Conservation (phyloP, 495 filamentous ascomycete species). For the Hamigera avellanea region DNA sequence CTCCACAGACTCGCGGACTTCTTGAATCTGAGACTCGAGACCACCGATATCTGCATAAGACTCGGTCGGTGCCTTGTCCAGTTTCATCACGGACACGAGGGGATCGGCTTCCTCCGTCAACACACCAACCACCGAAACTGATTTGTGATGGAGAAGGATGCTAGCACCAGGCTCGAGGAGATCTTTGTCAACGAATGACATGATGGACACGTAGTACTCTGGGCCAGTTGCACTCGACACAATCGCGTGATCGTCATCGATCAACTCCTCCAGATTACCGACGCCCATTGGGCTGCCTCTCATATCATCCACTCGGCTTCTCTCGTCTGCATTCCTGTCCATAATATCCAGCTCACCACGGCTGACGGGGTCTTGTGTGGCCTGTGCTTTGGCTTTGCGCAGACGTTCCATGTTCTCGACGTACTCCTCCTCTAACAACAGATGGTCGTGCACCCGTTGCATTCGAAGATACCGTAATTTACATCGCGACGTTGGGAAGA, state of each 20-base stretch:
- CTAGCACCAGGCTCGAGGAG: conserved; percentile 92
- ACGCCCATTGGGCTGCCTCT: conserved; percentile 97
- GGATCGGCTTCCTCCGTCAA: conserved; percentile 95
- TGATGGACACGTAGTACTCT: conserved; percentile 99
- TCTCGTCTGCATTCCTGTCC: conserved; percentile 84
- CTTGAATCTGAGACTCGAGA: conserved; percentile 89
- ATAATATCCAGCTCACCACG: conserved; percentile 31
- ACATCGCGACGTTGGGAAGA: conserved; percentile 92
- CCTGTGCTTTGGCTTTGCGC: conserved; percentile 82
- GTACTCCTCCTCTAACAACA: conserved; percentile 94
- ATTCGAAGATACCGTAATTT: conserved; percentile 94
- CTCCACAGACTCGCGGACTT: conserved; percentile 95
- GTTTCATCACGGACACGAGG: conserved; percentile 96
- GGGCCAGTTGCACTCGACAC: conserved; percentile 95
- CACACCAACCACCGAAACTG: conserved; percentile 94
- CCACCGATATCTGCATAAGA: conserved; percentile 98
- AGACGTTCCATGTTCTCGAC: conserved; percentile 97
- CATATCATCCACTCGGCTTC: conserved; percentile 96
- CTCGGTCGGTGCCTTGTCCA: conserved; percentile 97
- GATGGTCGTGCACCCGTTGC: conserved; percentile 96
- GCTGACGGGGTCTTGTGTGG: conserved; percentile 42
- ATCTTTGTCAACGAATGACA: conserved; percentile 99
- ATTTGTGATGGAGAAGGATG: conserved; percentile 94
- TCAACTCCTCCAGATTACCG: conserved; percentile 95
- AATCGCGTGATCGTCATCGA: conserved; percentile 98